These are phyloP conservation scores for Beauveria australis DNA, from an alignment of 2,329 filamentous ascomycete genomes.

Conservation along the genomic window DNA sequence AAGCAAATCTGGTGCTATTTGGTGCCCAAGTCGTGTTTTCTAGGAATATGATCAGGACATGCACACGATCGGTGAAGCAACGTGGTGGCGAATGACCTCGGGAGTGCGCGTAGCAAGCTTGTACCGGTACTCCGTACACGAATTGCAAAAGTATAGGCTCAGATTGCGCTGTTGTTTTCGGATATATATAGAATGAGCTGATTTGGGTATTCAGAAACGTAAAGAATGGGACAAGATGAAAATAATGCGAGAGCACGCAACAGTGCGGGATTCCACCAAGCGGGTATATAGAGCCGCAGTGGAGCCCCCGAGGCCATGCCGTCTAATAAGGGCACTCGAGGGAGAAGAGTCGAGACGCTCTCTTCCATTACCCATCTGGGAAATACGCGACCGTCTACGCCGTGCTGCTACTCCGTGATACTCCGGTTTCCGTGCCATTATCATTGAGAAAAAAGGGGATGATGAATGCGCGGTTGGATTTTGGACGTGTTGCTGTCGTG, in stretches of 20 bases:
- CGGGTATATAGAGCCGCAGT: conserved; percentile 8
- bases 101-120: not conserved
- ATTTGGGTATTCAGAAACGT: not conserved
- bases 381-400: not conserved
- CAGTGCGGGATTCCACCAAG: conserved; percentile 1
- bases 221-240: not conserved
- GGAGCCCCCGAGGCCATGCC: not conserved
- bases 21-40: not conserved
- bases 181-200: conserved; percentile 1
- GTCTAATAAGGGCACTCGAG: not conserved
- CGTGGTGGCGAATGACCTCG: not conserved
- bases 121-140: not conserved
- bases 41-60: not conserved
- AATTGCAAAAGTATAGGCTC: not conserved
- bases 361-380: not conserved
- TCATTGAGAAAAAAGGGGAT: not conserved
- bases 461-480: not conserved
- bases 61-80: not conserved
- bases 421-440: not conserved
- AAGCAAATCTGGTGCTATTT: not conserved
- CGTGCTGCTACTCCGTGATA: not conserved
- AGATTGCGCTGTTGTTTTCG: not conserved
- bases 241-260: not conserved
- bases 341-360: not conserved
- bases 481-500: not conserved